A percentile compares a stretch with the other conserved stretches of the same genome.
Conservation (phyloP, 208 protist species). For the Acanthamoeba sp. region DNA sequence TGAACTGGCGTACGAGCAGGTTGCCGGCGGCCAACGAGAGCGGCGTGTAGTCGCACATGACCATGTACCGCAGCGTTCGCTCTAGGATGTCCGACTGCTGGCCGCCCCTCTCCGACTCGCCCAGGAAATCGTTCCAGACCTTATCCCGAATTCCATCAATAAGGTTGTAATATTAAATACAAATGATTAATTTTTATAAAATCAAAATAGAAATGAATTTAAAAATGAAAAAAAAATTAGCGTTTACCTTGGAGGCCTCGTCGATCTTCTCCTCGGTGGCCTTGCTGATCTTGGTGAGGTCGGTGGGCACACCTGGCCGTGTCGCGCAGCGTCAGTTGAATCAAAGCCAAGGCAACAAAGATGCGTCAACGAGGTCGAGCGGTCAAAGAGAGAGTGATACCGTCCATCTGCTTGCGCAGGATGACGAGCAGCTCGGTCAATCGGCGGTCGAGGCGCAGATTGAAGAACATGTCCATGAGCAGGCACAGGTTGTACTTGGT, state of each 20-base stretch:
- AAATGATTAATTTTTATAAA: no score
- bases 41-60: slow-evolving; percentile 58
- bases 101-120: not conserved
- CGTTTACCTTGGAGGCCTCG: not conserved
- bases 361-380: not conserved
- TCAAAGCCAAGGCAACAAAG: not conserved
- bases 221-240: not conserved
- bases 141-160: no score
- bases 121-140: not conserved
- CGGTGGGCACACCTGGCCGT: not conserved
- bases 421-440: slow-evolving; percentile 67
- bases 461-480: slow-evolving; percentile 72
- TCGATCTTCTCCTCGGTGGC: slow-evolving; percentile 48
- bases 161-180: no score
- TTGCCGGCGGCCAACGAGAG: slow-evolving; percentile 55
- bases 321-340: not conserved
- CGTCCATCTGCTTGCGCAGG: slow-evolving; percentile 63
- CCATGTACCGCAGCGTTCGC: not conserved
- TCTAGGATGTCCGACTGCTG: not conserved
- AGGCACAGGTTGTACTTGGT: slow-evolving; percentile 64
- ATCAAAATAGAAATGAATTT: not conserved
- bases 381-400: not conserved
- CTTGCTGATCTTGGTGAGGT: slow-evolving; percentile 49
- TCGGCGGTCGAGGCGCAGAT: slow-evolving; percentile 53
- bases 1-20: slow-evolving; percentile 67